These are phyloP conservation scores for Bolboschoenoplectus hybrid DNA, from an alignment of 202 grass and related monocot genomes.

Conservation along the genomic window DNA sequence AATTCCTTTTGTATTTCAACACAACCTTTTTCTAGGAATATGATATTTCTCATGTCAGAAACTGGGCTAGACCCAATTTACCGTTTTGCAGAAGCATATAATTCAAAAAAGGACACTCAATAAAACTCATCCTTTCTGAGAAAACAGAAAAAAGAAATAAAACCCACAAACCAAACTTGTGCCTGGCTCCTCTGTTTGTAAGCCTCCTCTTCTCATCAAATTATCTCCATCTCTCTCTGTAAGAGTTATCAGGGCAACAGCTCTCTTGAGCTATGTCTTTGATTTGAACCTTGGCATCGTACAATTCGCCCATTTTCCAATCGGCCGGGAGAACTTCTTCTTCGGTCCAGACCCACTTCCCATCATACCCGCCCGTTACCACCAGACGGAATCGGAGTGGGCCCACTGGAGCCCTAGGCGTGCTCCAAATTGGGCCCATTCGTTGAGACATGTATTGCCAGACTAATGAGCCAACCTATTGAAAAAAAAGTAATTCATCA, in stretches of 20 bases:
- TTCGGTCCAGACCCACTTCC: conserved; percentile 66
- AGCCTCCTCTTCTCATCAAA: conserved; percentile 32
- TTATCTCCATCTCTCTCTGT: conserved; percentile 34
- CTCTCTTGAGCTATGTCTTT: conserved; percentile 53
- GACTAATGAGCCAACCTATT: conserved; percentile 35
- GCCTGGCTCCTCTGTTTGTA: conserved; percentile 40
- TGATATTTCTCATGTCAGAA: conserved; percentile 19
- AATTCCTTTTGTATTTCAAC: background rate
- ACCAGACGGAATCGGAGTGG: conserved; percentile 62
- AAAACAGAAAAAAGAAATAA: conserved; percentile 21
- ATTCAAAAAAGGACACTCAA: conserved; percentile 12
- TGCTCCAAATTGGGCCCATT: conserved; percentile 51
- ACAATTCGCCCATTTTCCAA: conserved; percentile 51
- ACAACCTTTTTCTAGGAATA: background rate
- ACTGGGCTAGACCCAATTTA: background rate
- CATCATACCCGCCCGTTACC: conserved; percentile 62
- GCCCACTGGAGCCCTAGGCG: conserved; percentile 42
- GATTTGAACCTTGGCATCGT: conserved; percentile 59
- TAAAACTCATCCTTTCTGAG: background rate
- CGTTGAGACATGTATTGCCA: conserved; percentile 61
- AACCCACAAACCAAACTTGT: conserved; percentile 34
- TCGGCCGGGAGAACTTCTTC: conserved; percentile 51
- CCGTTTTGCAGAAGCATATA: conserved; percentile 15
- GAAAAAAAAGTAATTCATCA: conserved; percentile 5
- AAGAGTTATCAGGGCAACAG: conserved; percentile 41